Conservation (phyloP, 2,329 filamentous ascomycete species). For the Microcyclosporella mali region DNA sequence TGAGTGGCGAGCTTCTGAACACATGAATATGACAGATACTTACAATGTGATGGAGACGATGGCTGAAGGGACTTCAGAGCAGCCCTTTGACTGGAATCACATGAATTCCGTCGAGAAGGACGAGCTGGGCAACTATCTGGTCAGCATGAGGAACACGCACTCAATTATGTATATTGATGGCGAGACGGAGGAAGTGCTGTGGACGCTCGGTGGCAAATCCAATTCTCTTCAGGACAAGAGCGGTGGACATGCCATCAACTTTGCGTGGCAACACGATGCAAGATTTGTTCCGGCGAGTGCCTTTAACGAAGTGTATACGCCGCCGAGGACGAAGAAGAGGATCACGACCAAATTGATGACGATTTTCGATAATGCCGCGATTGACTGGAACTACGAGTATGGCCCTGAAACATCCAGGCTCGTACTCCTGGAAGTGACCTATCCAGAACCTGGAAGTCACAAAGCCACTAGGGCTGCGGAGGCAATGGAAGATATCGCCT, state of each 20-base stretch:
- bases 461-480: not conserved
- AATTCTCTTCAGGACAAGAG: slow-evolving; percentile 20
- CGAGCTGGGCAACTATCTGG: slow-evolving; percentile 45
- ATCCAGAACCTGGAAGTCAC: slow-evolving; percentile 9
- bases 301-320: slow-evolving; percentile 12
- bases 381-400: slow-evolving; percentile 22
- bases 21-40: slow-evolving; percentile 30
- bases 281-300: slow-evolving; percentile 9
- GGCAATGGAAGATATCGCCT: not conserved
- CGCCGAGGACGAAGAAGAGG: slow-evolving; percentile 10
- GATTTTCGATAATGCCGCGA: slow-evolving; percentile 46
- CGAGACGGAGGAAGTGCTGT: slow-evolving; percentile 42
- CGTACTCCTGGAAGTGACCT: slow-evolving; percentile 24
- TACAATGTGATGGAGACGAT: slow-evolving; percentile 32
- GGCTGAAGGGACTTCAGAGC: slow-evolving; percentile 35
- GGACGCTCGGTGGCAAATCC: slow-evolving; percentile 38
- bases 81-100: slow-evolving; percentile 46
- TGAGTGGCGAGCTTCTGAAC: slow-evolving; percentile 44
- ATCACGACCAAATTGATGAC: slow-evolving; percentile 18
- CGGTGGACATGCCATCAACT: slow-evolving; percentile 17
- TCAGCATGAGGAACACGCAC: slow-evolving; percentile 46
- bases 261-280: slow-evolving; percentile 22
- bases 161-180: slow-evolving; percentile 44
- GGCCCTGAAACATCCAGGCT: slow-evolving; percentile 19
- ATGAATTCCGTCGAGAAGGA: slow-evolving; percentile 51